phyloP scores from a whole-genome alignment of 371 early-diverging fungal genomes.

The Mortierella polycephala region DNA sequence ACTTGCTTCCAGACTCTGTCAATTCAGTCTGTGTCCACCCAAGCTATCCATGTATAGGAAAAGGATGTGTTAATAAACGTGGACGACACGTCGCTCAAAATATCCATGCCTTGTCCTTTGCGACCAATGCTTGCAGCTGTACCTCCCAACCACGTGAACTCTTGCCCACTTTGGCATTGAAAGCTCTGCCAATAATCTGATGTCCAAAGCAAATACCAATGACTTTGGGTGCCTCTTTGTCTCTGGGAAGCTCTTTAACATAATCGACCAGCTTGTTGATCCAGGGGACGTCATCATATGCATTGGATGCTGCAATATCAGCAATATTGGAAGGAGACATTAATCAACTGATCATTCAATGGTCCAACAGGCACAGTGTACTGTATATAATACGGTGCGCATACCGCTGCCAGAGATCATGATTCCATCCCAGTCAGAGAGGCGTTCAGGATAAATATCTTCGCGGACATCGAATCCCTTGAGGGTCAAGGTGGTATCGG shows the following conservation, averaged over 20 bases:
- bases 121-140: neutral
- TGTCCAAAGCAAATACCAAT: slow-evolving; percentile 83
- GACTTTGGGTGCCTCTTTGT: slow-evolving; percentile 37
- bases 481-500: slow-evolving; percentile 25
- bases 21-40: slow-evolving; percentile 56
- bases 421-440: slow-evolving; percentile 36
- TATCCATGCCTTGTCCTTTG: slow-evolving; percentile 10
- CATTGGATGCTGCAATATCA: slow-evolving; percentile 44
- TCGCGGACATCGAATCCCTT: slow-evolving; percentile 51
- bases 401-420: slow-evolving; percentile 51
- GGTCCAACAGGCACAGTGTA: too few relatives aligned
- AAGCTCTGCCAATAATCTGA: slow-evolving; percentile 75
- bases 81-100: neutral
- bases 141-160: slow-evolving; percentile 78
- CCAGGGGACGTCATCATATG: slow-evolving; percentile 68
- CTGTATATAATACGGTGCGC: neutral
- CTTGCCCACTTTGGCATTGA: slow-evolving; percentile 64
- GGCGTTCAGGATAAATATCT: slow-evolving; percentile 26
- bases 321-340: neutral
- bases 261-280: slow-evolving; percentile 63
- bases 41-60: slow-evolving; percentile 48
- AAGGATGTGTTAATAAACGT: neutral
- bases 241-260: slow-evolving; percentile 49
- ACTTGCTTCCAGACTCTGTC: slow-evolving; percentile 56
- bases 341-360: neutral